Evolutionary conservation across 78 protist species (phyloP), one percentile per base, ranked within the genome.

Genomic region (Dictyostelium citrinum): DNA sequence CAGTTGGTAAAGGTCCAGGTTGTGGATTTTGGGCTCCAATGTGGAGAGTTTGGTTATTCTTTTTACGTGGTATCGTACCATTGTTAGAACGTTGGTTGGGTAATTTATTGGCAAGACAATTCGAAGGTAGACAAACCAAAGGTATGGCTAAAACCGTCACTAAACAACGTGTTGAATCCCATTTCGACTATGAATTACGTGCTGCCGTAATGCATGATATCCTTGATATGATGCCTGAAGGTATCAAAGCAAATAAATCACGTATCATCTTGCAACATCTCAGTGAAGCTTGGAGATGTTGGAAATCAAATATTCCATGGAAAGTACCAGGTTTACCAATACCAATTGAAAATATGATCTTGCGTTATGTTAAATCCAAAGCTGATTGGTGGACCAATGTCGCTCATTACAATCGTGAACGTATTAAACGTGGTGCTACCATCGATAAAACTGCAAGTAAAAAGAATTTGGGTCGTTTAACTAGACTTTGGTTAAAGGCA

Each of bases 301-400:
- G 99, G 99, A 99, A 99, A 96, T 99, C 99, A 35, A 99, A 99
- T 96, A 98, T 99, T 51, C 99, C 99, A n/a, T 99, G 99, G 99
- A 98, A 98, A 93, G 99, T 99, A 17, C 99, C 99, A 6, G 99
- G 99, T 43, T 76, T 99, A 91, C 99, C 99, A 20, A 91, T 82
- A 3, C 99, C 99, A 2, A 79, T 99, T 31, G 99, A 99, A 96
- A 98, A 98, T 88, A 96, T 99, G 99, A 99, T 99, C 17, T 84
- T 98, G 24, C 97, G 99, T 55, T 99, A 98, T 90, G 99, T 99
- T 72, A 99, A 99, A 96, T 31, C 81, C 79, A 99, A 99, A 97
- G 99, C 99, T 10, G 99, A 99, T 90, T 98, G 99, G 99, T 99
- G 99, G 99, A 99, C 99, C 27, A 96, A 97, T 81, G 98, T 97